A percentile compares a stretch with the other conserved stretches of the same genome.
phyloP scores from a whole-genome alignment of 192 early-diverging fungal species.

The Thoreauomyces humboldtii region DNA sequence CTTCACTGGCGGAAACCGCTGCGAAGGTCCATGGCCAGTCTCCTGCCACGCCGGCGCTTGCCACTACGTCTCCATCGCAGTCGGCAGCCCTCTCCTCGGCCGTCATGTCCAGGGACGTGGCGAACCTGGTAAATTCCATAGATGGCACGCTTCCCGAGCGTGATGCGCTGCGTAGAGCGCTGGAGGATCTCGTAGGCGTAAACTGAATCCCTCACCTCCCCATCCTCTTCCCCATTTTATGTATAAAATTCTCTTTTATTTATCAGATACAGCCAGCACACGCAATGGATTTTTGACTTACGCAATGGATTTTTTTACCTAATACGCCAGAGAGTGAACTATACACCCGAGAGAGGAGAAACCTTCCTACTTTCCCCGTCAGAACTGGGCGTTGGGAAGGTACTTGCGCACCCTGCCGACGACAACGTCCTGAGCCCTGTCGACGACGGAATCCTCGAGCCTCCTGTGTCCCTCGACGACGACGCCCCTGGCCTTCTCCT shows the following conservation, averaged over 20 bases:
- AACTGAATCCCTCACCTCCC: too few species aligned
- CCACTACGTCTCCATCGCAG: neutral
- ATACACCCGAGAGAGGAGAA: too few species aligned
- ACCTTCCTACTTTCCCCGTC: too few species aligned
- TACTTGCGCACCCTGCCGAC: slow-evolving; percentile 1
- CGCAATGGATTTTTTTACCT: too few species aligned
- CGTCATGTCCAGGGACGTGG: neutral
- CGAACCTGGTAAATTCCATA: neutral
- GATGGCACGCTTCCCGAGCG: neutral
- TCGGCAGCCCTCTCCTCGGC: neutral
- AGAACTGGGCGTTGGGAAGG: slow-evolving; percentile 14
- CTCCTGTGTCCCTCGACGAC: slow-evolving; percentile 18
- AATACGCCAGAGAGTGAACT: too few species aligned
- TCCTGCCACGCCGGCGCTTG: too few species aligned
- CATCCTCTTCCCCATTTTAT: too few species aligned
- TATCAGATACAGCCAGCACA: too few species aligned
- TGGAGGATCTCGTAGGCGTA: slow-evolving; percentile 5
- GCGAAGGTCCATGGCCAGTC: too few species aligned
- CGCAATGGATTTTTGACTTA: too few species aligned
- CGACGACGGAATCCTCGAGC: slow-evolving; percentile 8
- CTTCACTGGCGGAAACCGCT: too few species aligned
- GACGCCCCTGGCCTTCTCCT: slow-evolving; percentile 16
- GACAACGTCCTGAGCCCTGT: slow-evolving; percentile 9
- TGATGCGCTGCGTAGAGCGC: neutral
- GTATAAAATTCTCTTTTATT: too few species aligned